Conservation (phyloP, 768 basidiomycete species). For the Calocybe indica region DNA sequence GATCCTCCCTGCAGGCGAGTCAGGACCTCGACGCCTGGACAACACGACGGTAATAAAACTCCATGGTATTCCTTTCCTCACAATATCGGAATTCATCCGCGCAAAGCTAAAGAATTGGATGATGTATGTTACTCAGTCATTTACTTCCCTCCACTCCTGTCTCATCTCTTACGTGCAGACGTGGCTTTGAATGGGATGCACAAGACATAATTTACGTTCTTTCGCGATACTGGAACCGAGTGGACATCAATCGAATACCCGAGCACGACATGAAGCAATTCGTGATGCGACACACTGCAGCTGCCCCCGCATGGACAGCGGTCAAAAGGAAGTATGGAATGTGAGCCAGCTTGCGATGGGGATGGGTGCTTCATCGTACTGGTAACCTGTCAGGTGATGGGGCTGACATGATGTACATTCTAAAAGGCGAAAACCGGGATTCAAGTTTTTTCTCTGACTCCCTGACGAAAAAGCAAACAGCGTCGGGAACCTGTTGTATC, state of each 20-base stretch:
- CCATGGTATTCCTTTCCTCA: slow-evolving; percentile 72
- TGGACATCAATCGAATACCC: slow-evolving; percentile 82
- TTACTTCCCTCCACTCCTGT: slow-evolving; percentile 9
- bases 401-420: too few relatives aligned
- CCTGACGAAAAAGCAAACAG: too few relatives aligned
- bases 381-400: too few relatives aligned
- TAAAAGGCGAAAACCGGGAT: too few relatives aligned
- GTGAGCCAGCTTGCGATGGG: slow-evolving; percentile 17
- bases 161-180: slow-evolving; percentile 35
- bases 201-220: slow-evolving; percentile 71
- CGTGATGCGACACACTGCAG: slow-evolving; percentile 51
- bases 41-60: slow-evolving; percentile 59
- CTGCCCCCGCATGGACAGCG: slow-evolving; percentile 67
- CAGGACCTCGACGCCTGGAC: slow-evolving; percentile 73
- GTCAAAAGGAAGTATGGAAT: slow-evolving; percentile 71
- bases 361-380: neutral
- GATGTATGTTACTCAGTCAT: slow-evolving; percentile 44
- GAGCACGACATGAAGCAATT: slow-evolving; percentile 84
- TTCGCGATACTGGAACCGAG: slow-evolving; percentile 70
- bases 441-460: too few relatives aligned
- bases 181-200: slow-evolving; percentile 66
- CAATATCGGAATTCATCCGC: slow-evolving; percentile 80
- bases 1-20: slow-evolving; percentile 76
- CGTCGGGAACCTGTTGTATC: too few relatives aligned
- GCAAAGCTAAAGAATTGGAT: slow-evolving; percentile 83